Base-by-base conservation (phyloP, 192 early-diverging fungal species). In the Radiomyces spectabilis region DNA sequence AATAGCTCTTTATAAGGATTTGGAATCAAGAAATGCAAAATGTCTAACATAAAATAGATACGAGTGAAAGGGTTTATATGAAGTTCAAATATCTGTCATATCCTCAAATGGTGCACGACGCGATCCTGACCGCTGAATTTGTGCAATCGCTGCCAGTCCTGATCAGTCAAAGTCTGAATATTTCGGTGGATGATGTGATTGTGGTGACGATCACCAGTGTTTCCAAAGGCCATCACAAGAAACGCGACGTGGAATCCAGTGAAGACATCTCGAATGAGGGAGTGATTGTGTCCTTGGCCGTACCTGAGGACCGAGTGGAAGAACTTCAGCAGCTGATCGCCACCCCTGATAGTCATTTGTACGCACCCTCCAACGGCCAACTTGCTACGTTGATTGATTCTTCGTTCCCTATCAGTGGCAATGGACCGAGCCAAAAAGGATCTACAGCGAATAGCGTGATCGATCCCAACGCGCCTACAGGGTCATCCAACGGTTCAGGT, bases 51-150 rank as follows among this genome's bases (percentile, higher is more conserved):
- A 35, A 6, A 44, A 10, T 13, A 58, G 27, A 42, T 30, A 43
- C 25, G 10, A 49, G 40, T 16, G 15, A 25, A 5, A 27, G 46
- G 10, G 56, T 50, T 1, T 40, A 43, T 33, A 44, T 66, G 35
- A 58, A 53, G 15, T 59, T 66, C 37, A 47, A 66, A 10, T 26
- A 34, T 4, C 25, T 66, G 13, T 62, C 60, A 5, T 69, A 59
- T 32, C 19, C 21, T 19, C 45, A 51, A 39, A 47, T 69, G 51
- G 57, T 69, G 1, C 8, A 10, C 25, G 47, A 69, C 12, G 32
- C 52, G 10, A 38, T 69, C 7, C 29, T 59, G 30, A 51, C 67
- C 1, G 55, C 67, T 22, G 41, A 59, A 25, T 55, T 69, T 19
- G 52, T 63, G 19, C 57, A 58, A 18, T 51, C 42, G 1, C 21